These are phyloP conservation scores for Immersiella caudata DNA, from an alignment of 495 filamentous ascomycete genomes.

Conservation along the genomic window DNA sequence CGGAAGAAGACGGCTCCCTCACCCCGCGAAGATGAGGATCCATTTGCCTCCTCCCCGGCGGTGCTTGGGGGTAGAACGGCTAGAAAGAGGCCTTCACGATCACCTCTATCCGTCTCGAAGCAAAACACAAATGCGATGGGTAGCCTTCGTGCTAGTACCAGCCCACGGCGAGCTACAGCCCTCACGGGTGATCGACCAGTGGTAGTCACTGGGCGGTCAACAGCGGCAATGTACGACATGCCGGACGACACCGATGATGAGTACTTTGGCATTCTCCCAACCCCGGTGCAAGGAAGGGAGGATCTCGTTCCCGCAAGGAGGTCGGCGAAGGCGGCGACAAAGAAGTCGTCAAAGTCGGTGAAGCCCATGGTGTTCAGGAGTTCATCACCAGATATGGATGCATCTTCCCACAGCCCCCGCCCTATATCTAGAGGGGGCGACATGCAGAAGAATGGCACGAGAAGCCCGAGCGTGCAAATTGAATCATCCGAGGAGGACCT, in stretches of 20 bases:
- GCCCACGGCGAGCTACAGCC: background rate
- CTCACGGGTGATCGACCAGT: background rate
- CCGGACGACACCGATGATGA: slow-evolving; percentile 5
- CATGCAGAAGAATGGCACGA: background rate
- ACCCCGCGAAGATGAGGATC: background rate
- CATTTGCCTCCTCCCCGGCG: slow-evolving; percentile 12
- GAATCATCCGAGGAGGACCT: background rate
- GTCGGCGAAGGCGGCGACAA: background rate
- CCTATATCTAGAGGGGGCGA: background rate
- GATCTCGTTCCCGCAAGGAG: background rate
- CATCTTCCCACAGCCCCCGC: background rate
- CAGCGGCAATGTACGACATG: background rate
- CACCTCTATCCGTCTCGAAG: background rate
- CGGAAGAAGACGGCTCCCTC: no score
- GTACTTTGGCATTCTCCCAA: background rate
- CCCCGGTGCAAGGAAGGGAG: background rate
- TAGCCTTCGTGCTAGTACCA: background rate
- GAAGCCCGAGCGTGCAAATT: background rate
- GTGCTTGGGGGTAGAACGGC: background rate
- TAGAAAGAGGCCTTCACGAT: background rate
- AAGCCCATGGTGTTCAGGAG: background rate
- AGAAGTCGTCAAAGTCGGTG: background rate
- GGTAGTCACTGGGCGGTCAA: background rate
- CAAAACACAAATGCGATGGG: background rate
- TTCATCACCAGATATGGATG: background rate